Evolutionary conservation across 2,329 filamentous ascomycete species (phyloP), one percentile per base, ranked within the genome.

Genomic region (Sporothrix variecibatus): DNA sequence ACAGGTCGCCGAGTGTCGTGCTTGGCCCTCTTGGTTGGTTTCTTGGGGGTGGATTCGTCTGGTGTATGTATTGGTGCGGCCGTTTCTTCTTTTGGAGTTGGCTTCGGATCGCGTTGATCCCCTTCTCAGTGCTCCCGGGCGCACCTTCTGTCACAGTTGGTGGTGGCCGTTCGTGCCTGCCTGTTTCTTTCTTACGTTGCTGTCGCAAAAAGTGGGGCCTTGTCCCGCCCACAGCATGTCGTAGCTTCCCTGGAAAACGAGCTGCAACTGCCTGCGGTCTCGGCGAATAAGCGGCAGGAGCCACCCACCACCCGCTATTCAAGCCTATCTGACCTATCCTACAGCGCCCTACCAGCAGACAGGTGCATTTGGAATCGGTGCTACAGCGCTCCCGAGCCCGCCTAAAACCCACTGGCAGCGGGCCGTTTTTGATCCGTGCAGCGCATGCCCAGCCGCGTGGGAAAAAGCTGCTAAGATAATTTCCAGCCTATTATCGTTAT

Each of bases 381-480:
- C 17, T 34, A 17, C 28, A 12, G 56, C 26, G 56, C 62, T n/a
- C 28, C 23, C 49, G 23, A 17, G 6, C 9, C 15, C 64, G 15
- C 43, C 64, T 17, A 28, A n/a, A 20, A 51, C 20, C 28, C 38
- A 65, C 62, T 46, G 62, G 26, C 28, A 31, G 38, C 72, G 74
- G 72, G 65, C 72, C 74, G 72, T 72, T 28, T 67, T 75, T 74
- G 72, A 75, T 75, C 72, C 72, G 73, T 20, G 28, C 51, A 34
- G 31, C 17, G 26, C n/a, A 26, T 34, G 4, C 34, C 62, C 62
- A 46, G 38, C 62, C 62, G 38, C 62, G 62, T 46, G 62, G 62
- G 34, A 34, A 26, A 46, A 65, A n/a, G 34, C 40, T 31, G 11
- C 60, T 65, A 43, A 65, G 62, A 65, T 28, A 28, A 23, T 65